These are phyloP conservation scores for Saturnispora saitoi DNA, from an alignment of 805 yeast species.

Conservation along the genomic window DNA sequence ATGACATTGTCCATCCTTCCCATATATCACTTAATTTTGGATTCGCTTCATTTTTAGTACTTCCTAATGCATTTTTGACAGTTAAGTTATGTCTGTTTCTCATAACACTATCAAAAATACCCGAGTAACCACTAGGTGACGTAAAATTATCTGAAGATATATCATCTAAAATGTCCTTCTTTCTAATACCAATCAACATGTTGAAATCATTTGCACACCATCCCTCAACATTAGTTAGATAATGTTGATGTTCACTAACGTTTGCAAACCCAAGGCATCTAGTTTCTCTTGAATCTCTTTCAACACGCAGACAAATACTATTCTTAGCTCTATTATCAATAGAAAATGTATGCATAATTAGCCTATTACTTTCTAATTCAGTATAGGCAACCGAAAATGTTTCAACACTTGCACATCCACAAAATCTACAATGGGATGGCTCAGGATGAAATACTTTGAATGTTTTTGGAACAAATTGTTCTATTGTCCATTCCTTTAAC, in stretches of 20 bases:
- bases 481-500: constrained; percentile 52
- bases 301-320: constrained; percentile 78
- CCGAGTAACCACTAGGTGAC: background rate
- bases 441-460: constrained; percentile 71
- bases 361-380: constrained; percentile 43
- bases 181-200: constrained; percentile 59
- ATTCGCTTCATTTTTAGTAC: constrained; percentile 9
- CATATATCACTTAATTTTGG: constrained; percentile 40
- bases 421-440: constrained; percentile 82
- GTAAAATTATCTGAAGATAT: background rate
- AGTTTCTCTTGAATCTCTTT: constrained; percentile 86
- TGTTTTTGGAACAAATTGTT: constrained; percentile 49
- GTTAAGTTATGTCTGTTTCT: background rate
- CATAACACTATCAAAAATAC: background rate
- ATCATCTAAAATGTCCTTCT: constrained; percentile 25
- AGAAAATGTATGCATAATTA: constrained; percentile 66
- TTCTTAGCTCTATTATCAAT: constrained; percentile 69
- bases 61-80: background rate
- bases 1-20: constrained; percentile 77
- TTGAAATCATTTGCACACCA: constrained; percentile 79
- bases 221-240: constrained; percentile 57
- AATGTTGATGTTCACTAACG: constrained; percentile 60
- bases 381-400: constrained; percentile 68
- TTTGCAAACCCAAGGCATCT: constrained; percentile 81
- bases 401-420: constrained; percentile 79